Base-by-base conservation (phyloP, 306 rosid genomes). In the Sechiopsis laciniata region DNA sequence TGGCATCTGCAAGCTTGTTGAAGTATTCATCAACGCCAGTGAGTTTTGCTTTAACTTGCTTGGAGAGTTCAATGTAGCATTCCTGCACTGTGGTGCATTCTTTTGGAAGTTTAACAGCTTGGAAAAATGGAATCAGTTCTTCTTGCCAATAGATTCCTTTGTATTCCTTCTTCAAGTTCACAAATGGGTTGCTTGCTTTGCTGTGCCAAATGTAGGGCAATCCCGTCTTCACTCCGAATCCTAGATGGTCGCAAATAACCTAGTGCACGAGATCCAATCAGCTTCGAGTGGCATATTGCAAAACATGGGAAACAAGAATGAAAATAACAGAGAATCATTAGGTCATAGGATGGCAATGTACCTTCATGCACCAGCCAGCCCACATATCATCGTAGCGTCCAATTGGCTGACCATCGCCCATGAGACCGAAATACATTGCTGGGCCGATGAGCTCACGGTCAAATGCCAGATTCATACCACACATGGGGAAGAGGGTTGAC, bases 281-380 rank as follows among this genome's bases (percentile, higher is more conserved):
- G 77, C 19, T 72, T 19, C 3, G 2, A 17, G 16, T 13, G 64
- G 17, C 29, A 13, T 17, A 72, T 32, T 7, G 53, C 66, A 55
- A 55, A 22, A 35, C 52, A 29, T 8, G 32, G 64, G 75, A 57
- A 71, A 55, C 63, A 54, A 29, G 14, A 54, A 72, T 24, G 11
- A 11, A 72, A 72, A 29, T 3, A 5, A 42, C 15, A 19, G 76
- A 67, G 11, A 32, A 55, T 37, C 76, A 32, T 40, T 11, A 37
- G 12, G 8, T 55, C 15, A 32, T 20, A 17, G 40, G 10, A 68
- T 68, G 19, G 11, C 73, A 46, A 56, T 21, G 32, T 87, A 91
- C 97, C 97, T 91, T 91, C 19, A 87, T 72, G 75, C 97, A 91
- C 97, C 97, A 91, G 26, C 97, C 97, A 63, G 97, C 97, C 97